phyloP scores from a whole-genome alignment of 2,329 filamentous ascomycete genomes.

The Apiospora aurea region DNA sequence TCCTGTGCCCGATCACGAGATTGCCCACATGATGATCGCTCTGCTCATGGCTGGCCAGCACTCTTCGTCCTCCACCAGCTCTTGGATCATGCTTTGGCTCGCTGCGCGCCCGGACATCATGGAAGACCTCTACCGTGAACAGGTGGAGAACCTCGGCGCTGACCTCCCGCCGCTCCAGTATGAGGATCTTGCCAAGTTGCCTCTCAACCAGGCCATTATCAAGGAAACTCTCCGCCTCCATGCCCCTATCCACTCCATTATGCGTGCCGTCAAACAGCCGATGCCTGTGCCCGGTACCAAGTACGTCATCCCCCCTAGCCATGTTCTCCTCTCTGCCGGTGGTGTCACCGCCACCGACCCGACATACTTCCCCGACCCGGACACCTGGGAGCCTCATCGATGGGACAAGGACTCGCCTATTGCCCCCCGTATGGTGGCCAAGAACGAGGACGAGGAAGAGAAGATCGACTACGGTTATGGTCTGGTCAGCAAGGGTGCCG shows the following conservation, averaged over 20 bases:
- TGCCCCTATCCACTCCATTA: constrained; percentile 92
- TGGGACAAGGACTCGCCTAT: constrained; percentile 76
- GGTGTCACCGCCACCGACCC: constrained; percentile 78
- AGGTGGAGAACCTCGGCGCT: constrained; percentile 74
- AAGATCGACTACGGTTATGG: constrained; percentile 95
- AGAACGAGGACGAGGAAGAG: constrained; percentile 65
- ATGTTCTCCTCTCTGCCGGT: constrained; percentile 84
- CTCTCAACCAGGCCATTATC: constrained; percentile 83
- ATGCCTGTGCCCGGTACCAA: constrained; percentile 84
- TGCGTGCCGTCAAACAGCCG: constrained; percentile 89
- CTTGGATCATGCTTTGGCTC: constrained; percentile 85
- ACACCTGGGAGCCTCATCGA: constrained; percentile 87
- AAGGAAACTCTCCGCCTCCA: constrained; percentile 93
- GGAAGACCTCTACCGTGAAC: constrained; percentile 85
- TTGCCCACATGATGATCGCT: constrained; percentile 94
- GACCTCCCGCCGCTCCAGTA: constrained; percentile 78
- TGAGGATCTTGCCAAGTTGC: constrained; percentile 79
- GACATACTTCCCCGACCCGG: constrained; percentile 81
- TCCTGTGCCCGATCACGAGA: constrained; percentile 80
- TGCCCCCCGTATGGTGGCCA: constrained; percentile 54
- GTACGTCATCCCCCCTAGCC: constrained; percentile 80
- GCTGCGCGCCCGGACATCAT: constrained; percentile 78
- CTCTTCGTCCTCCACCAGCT: constrained; percentile 82
- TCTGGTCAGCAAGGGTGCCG: constrained; percentile 87
- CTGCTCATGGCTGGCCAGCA: constrained; percentile 92